Percentiles rank a stretch among this genome's conserved stretches.
phyloP scores from a whole-genome alignment of 257 asterid genomes.

The Solanum pinnatisectum region DNA sequence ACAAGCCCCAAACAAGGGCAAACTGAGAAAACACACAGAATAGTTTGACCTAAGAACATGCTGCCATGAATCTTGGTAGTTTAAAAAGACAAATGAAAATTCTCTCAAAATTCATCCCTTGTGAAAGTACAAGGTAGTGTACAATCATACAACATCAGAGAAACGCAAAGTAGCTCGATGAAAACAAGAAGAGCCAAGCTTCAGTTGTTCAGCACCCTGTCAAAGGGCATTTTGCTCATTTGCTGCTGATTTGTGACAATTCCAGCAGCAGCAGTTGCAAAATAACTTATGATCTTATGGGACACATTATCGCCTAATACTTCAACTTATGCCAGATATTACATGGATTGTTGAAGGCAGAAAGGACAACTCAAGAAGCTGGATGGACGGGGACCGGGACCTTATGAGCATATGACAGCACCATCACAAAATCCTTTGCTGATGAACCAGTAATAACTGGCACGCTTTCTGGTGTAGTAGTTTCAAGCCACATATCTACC shows the following conservation, averaged over 20 bases:
- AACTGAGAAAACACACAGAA: not conserved
- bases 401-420: slow-evolving; percentile 41
- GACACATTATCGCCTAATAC: not conserved
- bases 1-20: not conserved
- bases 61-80: not conserved
- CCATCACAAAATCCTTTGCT: slow-evolving; percentile 70
- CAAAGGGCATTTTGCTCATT: not conserved
- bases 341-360: not conserved
- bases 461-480: slow-evolving; percentile 27
- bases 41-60: not conserved
- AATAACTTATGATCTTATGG: not conserved
- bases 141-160: not conserved
- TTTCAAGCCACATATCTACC: slow-evolving; percentile 50
- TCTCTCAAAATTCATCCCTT: not conserved
- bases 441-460: slow-evolving; percentile 46
- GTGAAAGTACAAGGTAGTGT: not conserved
- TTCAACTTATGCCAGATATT: not conserved
- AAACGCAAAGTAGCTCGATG: not conserved
- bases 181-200: not conserved
- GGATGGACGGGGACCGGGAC: not conserved
- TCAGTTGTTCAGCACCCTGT: not conserved
- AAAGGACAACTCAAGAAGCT: not conserved
- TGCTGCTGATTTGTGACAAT: not conserved
- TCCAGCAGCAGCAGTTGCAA: not conserved
- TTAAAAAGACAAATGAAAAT: not conserved